These are phyloP conservation scores for Penicillium herquei DNA, from an alignment of 495 filamentous ascomycete genomes.

Conservation along the genomic window DNA sequence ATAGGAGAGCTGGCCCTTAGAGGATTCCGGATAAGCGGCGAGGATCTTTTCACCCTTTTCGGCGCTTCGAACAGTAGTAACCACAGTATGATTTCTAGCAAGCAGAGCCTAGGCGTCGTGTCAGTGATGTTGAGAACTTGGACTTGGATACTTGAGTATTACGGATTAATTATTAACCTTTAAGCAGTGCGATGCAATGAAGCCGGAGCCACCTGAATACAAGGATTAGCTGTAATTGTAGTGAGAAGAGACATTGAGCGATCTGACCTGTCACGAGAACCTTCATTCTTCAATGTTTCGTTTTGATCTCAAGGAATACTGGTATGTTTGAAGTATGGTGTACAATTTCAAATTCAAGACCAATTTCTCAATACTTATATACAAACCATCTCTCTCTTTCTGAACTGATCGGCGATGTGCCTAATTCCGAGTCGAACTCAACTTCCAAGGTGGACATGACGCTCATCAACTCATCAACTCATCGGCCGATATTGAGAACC, in stretches of 20 bases:
- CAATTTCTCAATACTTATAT: background rate
- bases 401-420: background rate
- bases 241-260: background rate
- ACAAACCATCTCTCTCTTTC: background rate
- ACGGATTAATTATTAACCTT: background rate
- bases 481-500: background rate
- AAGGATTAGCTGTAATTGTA: background rate
- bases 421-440: too few relatives aligned
- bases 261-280: background rate
- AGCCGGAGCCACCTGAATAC: background rate
- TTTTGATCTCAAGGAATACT: background rate
- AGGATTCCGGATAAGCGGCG: background rate
- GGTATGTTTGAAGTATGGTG: background rate
- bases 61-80: background rate
- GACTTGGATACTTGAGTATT: background rate
- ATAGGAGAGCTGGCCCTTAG: background rate
- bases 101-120: background rate
- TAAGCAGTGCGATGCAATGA: background rate
- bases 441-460: too few relatives aligned
- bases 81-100: background rate
- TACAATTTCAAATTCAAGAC: background rate
- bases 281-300: background rate
- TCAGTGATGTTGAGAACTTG: background rate
- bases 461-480: too few relatives aligned
- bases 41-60: background rate